phyloP scores from a whole-genome alignment of 1,284 basidiomycete species.

The Pyrrhoderma lamaoense region DNA sequence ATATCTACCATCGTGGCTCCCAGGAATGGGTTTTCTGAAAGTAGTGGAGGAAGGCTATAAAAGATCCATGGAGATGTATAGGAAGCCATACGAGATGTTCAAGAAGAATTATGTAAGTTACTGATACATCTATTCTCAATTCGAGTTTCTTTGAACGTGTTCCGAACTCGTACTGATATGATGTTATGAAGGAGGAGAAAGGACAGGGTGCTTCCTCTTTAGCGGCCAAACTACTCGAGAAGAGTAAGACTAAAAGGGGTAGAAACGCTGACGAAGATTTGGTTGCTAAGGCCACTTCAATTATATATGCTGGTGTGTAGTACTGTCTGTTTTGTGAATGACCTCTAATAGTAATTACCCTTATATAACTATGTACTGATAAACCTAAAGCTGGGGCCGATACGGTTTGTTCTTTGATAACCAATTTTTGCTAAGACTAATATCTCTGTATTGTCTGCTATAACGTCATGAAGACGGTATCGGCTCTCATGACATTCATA shows the following conservation, averaged over 20 bases:
- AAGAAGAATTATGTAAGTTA: constrained; percentile 10
- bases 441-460: too few relatives aligned
- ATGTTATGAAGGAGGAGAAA: not conserved
- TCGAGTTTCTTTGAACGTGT: constrained; percentile 36
- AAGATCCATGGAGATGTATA: constrained; percentile 4
- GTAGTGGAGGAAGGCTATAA: constrained; percentile 45
- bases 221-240: constrained; percentile 6
- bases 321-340: too few relatives aligned
- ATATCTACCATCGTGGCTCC: constrained; percentile 14
- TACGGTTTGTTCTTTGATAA: too few relatives aligned
- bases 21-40: constrained; percentile 29
- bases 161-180: too few relatives aligned
- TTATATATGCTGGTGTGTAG: not conserved
- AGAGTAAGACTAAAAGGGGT: not conserved
- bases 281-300: not conserved
- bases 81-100: constrained; percentile 6
- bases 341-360: too few relatives aligned
- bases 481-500: not conserved
- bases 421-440: too few relatives aligned
- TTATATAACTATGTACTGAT: too few relatives aligned
- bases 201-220: constrained; percentile 11
- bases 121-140: constrained; percentile 29
- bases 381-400: too few relatives aligned
- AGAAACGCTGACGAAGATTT: constrained; percentile 1
- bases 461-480: not conserved